Percentiles rank a stretch among this genome's conserved stretches.
Conservation (phyloP, 2,329 filamentous ascomycete species). For the Penicillium glabrum region DNA sequence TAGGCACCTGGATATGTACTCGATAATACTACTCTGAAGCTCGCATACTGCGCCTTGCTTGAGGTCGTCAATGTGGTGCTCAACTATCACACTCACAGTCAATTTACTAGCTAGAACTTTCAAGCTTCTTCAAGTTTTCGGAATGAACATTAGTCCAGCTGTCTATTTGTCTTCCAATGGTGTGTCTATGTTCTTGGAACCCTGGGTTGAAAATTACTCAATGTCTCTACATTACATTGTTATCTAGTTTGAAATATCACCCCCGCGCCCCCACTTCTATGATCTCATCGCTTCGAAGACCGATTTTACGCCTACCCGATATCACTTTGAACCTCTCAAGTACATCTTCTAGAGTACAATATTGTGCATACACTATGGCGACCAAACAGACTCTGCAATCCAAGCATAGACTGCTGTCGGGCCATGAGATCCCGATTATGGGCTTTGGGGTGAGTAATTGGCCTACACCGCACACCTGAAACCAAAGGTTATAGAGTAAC, state of each 20-base stretch:
- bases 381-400: constrained; percentile 24
- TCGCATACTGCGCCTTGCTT: too few species aligned
- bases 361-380: constrained; percentile 13
- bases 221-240: background rate
- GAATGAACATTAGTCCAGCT: too few species aligned
- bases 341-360: background rate
- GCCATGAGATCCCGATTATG: constrained; percentile 60
- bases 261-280: constrained; percentile 12
- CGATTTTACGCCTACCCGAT: background rate
- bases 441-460: constrained; percentile 55
- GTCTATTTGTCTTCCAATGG: too few species aligned
- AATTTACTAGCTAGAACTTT: too few species aligned
- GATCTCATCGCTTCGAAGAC: constrained; percentile 15
- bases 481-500: background rate
- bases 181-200: too few species aligned
- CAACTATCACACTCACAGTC: too few species aligned
- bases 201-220: too few species aligned
- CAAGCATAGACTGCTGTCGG: constrained; percentile 57
- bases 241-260: background rate
- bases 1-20: too few species aligned
- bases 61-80: too few species aligned
- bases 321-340: background rate
- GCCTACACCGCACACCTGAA: background rate
- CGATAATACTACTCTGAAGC: too few species aligned
- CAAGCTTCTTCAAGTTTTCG: too few species aligned